Percentiles rank a stretch among this genome's conserved stretches.
These are phyloP conservation scores for Boletus insuetus DNA, from an alignment of 768 basidiomycete genomes.

Conservation along the genomic window DNA sequence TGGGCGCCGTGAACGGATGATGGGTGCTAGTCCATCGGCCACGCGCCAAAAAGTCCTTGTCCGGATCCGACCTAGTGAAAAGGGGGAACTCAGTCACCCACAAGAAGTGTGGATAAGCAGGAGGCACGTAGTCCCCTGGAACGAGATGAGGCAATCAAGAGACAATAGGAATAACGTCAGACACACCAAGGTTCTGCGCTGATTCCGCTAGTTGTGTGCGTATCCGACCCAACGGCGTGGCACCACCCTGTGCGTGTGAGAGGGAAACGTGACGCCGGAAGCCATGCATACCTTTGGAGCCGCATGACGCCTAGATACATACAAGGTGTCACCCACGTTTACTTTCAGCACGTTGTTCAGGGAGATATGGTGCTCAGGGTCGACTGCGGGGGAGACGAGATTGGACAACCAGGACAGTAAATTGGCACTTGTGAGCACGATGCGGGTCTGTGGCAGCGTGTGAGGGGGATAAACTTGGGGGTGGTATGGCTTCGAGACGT, in stretches of 20 bases:
- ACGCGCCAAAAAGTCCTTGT: constrained; percentile 82
- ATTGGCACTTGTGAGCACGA: constrained; percentile 47
- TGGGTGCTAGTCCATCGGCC: constrained; percentile 93
- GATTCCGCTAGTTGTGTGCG: constrained; percentile 64
- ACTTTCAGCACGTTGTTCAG: constrained; percentile 45
- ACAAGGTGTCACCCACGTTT: constrained; percentile 53
- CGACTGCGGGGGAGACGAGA: constrained; percentile 22
- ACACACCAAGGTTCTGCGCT: constrained; percentile 62
- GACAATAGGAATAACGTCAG: constrained; percentile 7
- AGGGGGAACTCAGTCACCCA: constrained; percentile 97
- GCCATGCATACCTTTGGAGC: constrained; percentile 47
- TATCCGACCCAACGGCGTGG: constrained; percentile 73
- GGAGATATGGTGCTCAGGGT: constrained; percentile 26
- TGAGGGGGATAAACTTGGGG: constrained; percentile 2
- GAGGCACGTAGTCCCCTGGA: constrained; percentile 55
- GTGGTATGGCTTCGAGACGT: constrained; percentile 5
- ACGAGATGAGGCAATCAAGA: constrained; percentile 9
- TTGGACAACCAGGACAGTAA: constrained; percentile 45
- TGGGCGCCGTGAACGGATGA: constrained; percentile 96
- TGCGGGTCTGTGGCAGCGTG: constrained; percentile 42
- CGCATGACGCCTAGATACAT: constrained; percentile 51
- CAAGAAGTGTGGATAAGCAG: constrained; percentile 72
- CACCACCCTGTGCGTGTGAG: constrained; percentile 66
- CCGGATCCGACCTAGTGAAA: constrained; percentile 81
- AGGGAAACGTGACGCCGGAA: constrained; percentile 2